Base-by-base conservation (phyloP, 768 basidiomycete genomes). In the Steccherinum ochraceum region DNA sequence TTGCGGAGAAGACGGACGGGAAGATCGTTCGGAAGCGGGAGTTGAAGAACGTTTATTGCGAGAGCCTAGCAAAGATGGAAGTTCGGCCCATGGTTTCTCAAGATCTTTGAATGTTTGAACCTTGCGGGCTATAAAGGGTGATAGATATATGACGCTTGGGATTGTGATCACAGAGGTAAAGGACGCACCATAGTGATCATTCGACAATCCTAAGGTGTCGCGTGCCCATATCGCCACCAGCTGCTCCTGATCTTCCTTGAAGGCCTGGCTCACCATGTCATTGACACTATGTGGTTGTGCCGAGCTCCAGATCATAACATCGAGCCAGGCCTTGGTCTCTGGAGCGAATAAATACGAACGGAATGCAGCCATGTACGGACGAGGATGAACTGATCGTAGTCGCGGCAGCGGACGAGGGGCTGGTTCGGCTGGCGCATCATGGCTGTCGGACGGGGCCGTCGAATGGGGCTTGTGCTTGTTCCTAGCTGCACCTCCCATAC, bases 241-340 rank as follows among this genome's bases (percentile, higher is more conserved):
- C 16, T 64, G 58, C 46, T 67, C 67, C 23, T 66, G 61, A 0
- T 64, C 48, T 3, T 67, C 58, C 11, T 72, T 78, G 61, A 91
- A 89, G 26, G 76, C 74, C 27, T 70, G 72, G 19, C 76, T 63
- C 0, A 87, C 84, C 90, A 93, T 92, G 57, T 84, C 81, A 0
- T 68, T 64, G 7, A 90, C 89, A 61, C 79, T 89, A 46, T 83
- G 83, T 1, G 89, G 87, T 60, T 90, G 87, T 3, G 90, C 90
- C 2, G 85, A 88, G 60, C 85, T 88, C 90, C 90, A 93, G 3
- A 93, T 78, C 86, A 92, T 92, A 3, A 85, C 82, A 52, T 90
- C 86, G 18, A 91, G 73, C 85, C 87, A 89, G 12, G 60, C 58
- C 26, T 66, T 70, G n/a, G 83, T 88, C 16, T 70, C 56, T 0